Conservation (phyloP, 176 grass and related monocot genomes). For the Triticum aestivum region IWGSC_CS_RefSeq_v2.1 NC_057797.1:78827658-78828157, state of each 20-base stretch:
- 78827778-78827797: constrained; percentile 45
- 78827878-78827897: constrained; percentile 40
- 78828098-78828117: too few relatives aligned
- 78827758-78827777: constrained; percentile 53
- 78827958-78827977: constrained; percentile 40
- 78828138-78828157: too few relatives aligned
- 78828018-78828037: constrained; percentile 68
- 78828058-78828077: too few relatives aligned
- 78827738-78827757: constrained; percentile 56
- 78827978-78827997: constrained; percentile 77
- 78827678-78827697: constrained; percentile 53
- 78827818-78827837: constrained; percentile 34
- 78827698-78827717: constrained; percentile 25
- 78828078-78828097: too few relatives aligned
- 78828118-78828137: too few relatives aligned
- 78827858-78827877: constrained; percentile 50
- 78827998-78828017: constrained; percentile 70
- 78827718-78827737: constrained; percentile 59
- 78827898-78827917: constrained; percentile 50
- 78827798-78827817: constrained; percentile 19
- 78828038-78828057: neutral
- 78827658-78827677: constrained; percentile 61
- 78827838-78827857: constrained; percentile 46
- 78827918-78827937: too few relatives aligned
- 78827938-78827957: too few relatives aligned